Base-by-base conservation (phyloP, 768 basidiomycete genomes). In the Rhizopogon vinicolor region DNA sequence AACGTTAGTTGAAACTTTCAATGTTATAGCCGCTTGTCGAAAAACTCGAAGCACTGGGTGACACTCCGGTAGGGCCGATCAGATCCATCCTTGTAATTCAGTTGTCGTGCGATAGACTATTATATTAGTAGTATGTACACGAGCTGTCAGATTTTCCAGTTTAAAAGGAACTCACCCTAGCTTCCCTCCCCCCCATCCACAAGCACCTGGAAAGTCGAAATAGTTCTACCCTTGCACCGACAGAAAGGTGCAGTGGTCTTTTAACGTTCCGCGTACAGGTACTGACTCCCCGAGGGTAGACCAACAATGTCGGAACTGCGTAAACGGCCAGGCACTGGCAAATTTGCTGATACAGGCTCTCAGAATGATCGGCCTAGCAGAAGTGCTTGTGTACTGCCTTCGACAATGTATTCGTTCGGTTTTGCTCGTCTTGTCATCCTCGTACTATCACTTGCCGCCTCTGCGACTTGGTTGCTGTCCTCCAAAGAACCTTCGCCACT, bases 391-490 rank as follows among this genome's bases (percentile, higher is more conserved):
- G 16, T 46, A n/a, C 9, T 45, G 19, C 7, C 44, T 46, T 16
- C 13, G 22, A 22, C 44, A 39, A 16, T 39, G 8, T 50, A 19
- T 35, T 35, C 45, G 31, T 31, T 29, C 16, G 29, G 18, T 12
- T n/a, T 8, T 35, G 5, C 14, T 35, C 31, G 46, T 18, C 31
- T 33, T 39, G 16, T 44, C 18, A n/a, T 66, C 46, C 3, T 60
- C 12, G 29, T 58, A 31, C 40, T 46, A 40, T 58, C 48, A 19
- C 42, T 62, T 41, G 55, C 19, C n/a, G 25, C 39, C 29, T 58
- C 55, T 40, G 41, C 25, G 31, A 41, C 60, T 29, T 39, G 68
- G 19, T 60, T 60, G 53, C 5, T 51, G 22, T 51, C 51, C 33
- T 13, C n/a, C 16, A 44, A 22, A 33, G 10, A 10, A n/a, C 39